Evolutionary conservation across 2,329 filamentous ascomycete species (phyloP).

Genomic region (Aspergillus jensenii): DNA sequence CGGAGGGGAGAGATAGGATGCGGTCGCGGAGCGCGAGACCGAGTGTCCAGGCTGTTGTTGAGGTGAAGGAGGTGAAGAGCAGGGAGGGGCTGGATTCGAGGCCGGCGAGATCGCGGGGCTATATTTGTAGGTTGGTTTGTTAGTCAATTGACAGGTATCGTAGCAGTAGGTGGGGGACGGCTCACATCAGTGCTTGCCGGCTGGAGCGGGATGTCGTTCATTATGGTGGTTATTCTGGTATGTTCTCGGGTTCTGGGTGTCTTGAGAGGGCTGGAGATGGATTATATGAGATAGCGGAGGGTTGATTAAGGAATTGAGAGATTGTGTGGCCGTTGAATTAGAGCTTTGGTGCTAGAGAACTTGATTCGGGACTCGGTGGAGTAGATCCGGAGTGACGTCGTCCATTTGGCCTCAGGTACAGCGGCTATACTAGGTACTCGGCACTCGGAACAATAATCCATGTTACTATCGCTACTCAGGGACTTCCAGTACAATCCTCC

Average conservation of each 20-base stretch:
- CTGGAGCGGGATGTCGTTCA: slow-evolving; percentile 27
- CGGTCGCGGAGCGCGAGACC: slow-evolving; percentile 39
- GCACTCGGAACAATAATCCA: background rate
- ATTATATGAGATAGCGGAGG: background rate
- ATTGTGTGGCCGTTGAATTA: background rate
- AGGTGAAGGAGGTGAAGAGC: slow-evolving; percentile 39
- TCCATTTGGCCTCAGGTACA: background rate
- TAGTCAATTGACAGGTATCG: slow-evolving; percentile 1
- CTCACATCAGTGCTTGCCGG: slow-evolving; percentile 33
- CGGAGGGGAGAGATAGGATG: slow-evolving; percentile 33
- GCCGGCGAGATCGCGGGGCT: slow-evolving; percentile 29
- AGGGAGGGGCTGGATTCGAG: slow-evolving; percentile 30
- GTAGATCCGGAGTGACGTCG: background rate
- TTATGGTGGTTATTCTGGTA: slow-evolving; percentile 13
- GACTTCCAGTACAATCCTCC: slow-evolving; percentile 39
- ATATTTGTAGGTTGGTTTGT: background rate
- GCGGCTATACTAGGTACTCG: background rate
- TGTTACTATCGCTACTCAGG: background rate
- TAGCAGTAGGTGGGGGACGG: background rate
- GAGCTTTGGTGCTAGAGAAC: background rate
- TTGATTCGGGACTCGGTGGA: background rate
- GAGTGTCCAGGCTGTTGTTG: slow-evolving; percentile 39
- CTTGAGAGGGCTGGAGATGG: background rate
- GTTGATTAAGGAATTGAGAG: background rate
- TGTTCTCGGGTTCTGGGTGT: background rate